Percentiles rank a stretch among this genome's conserved stretches.
phyloP scores from a whole-genome alignment of 1,284 basidiomycete genomes.

The Naganishia sp. region DNA sequence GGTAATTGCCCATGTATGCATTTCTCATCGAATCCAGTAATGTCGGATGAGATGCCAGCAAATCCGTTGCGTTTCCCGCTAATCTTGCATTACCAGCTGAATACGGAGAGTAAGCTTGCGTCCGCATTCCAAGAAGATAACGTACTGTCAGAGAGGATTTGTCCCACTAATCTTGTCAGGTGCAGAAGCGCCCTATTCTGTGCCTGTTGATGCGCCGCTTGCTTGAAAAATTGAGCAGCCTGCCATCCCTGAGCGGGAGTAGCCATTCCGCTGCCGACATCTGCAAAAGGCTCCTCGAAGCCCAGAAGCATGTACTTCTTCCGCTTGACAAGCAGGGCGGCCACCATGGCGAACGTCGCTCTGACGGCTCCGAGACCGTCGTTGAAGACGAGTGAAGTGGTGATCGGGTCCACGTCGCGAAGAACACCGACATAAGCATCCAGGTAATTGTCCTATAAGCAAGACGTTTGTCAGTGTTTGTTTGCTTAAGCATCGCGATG shows the following conservation, averaged over 20 bases:
- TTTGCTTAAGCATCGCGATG: too few relatives aligned
- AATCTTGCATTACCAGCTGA: slow-evolving; percentile 38
- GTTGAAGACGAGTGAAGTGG: slow-evolving; percentile 86
- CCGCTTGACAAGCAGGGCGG: slow-evolving; percentile 82
- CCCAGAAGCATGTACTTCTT: slow-evolving; percentile 80
- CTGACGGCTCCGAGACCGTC: slow-evolving; percentile 97
- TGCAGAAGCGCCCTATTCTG: slow-evolving; percentile 77
- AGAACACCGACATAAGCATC: slow-evolving; percentile 89
- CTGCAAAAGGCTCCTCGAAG: slow-evolving; percentile 70
- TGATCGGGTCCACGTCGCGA: slow-evolving; percentile 74
- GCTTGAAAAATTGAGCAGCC: slow-evolving; percentile 55
- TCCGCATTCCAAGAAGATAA: slow-evolving; percentile 27
- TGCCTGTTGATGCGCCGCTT: slow-evolving; percentile 80
- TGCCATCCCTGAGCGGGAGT: slow-evolving; percentile 45
- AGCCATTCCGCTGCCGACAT: slow-evolving; percentile 44
- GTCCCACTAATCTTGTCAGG: slow-evolving; percentile 78
- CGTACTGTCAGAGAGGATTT: slow-evolving; percentile 44
- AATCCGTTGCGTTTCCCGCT: slow-evolving; percentile 70
- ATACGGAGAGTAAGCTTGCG: slow-evolving; percentile 12
- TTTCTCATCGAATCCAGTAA: slow-evolving; percentile 81
- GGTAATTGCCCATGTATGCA: slow-evolving; percentile 85
- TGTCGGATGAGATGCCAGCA: slow-evolving; percentile 75
- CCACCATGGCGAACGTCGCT: slow-evolving; percentile 94
- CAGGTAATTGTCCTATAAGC: slow-evolving; percentile 77
- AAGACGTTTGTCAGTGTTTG: neutral